Evolutionary conservation across 2,329 filamentous ascomycete genomes (phyloP).

Genomic region (Colletotrichum sp.): DNA sequence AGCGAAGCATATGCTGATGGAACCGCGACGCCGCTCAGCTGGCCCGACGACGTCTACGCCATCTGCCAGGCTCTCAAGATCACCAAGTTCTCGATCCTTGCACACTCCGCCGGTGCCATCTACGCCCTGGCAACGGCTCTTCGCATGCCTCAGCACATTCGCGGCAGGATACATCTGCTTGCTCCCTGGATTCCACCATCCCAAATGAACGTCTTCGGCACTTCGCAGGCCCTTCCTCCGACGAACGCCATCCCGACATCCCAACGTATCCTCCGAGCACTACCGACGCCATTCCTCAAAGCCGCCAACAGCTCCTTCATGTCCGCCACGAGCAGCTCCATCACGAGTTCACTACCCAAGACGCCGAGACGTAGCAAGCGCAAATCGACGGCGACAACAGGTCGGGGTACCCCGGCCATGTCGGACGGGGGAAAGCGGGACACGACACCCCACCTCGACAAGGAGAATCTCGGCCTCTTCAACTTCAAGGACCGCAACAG

Average conservation of each 20-base stretch:
- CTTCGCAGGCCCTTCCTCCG: conserved; percentile 76
- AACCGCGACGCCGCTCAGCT: conserved; percentile 85
- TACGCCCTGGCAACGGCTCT: conserved; percentile 95
- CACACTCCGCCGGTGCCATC: conserved; percentile 96
- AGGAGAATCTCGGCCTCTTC: conserved; percentile 49
- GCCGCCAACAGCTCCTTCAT: conserved; percentile 97
- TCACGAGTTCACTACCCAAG: conserved; percentile 79
- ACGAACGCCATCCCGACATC: conserved; percentile 88
- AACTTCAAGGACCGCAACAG: conserved; percentile 28
- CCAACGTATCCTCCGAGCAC: conserved; percentile 86
- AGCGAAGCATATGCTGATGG: conserved; percentile 86
- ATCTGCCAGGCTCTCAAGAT: conserved; percentile 93
- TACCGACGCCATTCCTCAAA: conserved; percentile 90
- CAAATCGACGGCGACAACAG: conserved; percentile 50
- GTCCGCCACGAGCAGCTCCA: conserved; percentile 85
- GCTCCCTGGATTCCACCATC: conserved; percentile 98
- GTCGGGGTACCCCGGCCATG: conserved; percentile 37
- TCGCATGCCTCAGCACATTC: conserved; percentile 94
- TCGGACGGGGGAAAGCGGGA: conserved; percentile 33
- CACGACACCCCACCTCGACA: conserved; percentile 45
- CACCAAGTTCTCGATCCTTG: conserved; percentile 93
- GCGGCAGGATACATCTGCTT: conserved; percentile 90
- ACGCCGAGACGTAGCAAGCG: conserved; percentile 65
- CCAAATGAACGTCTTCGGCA: conserved; percentile 81
- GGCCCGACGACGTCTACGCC: conserved; percentile 89